Conservation (phyloP, 1,139 yeast genomes). For the Kodamaea plutei region DNA sequence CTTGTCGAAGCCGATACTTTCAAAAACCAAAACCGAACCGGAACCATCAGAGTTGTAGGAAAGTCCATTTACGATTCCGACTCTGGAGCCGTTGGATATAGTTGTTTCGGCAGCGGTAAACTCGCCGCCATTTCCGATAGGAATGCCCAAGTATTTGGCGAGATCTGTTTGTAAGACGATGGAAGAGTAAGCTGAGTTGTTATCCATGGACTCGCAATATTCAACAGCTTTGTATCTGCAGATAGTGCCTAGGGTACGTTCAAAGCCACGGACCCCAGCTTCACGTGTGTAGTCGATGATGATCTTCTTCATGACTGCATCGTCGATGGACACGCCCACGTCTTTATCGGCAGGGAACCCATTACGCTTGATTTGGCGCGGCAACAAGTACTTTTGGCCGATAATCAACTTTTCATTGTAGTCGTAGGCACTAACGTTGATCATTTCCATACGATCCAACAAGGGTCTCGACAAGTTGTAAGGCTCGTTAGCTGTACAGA, state of each 20-base stretch:
- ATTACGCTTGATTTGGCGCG: slow-evolving; percentile 71
- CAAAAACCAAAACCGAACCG: slow-evolving; percentile 80
- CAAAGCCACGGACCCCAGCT: slow-evolving; percentile 82
- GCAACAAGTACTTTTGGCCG: slow-evolving; percentile 66
- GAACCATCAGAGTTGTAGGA: slow-evolving; percentile 87
- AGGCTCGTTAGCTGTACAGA: slow-evolving; percentile 89
- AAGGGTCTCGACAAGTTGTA: slow-evolving; percentile 74
- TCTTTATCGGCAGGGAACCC: slow-evolving; percentile 46
- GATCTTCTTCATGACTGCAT: slow-evolving; percentile 55
- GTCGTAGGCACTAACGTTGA: slow-evolving; percentile 77
- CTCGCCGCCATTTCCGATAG: slow-evolving; percentile 23
- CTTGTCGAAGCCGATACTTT: slow-evolving; percentile 57
- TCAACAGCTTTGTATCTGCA: slow-evolving; percentile 85
- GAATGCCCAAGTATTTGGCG: slow-evolving; percentile 51
- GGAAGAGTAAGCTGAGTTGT: slow-evolving; percentile 29
- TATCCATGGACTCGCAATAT: slow-evolving; percentile 41
- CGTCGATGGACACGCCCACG: slow-evolving; percentile 30
- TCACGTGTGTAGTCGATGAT: slow-evolving; percentile 76
- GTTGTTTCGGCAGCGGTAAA: slow-evolving; percentile 15
- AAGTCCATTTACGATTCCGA: slow-evolving; percentile 85
- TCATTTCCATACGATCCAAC: slow-evolving; percentile 82
- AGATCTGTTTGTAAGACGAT: slow-evolving; percentile 41
- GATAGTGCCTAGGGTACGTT: slow-evolving; percentile 65
- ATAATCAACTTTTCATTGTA: slow-evolving; percentile 74
- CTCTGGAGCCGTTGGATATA: slow-evolving; percentile 13